Evolutionary conservation across 2,329 filamentous ascomycete species (phyloP).

Genomic region (Colletotrichum karsti): DNA sequence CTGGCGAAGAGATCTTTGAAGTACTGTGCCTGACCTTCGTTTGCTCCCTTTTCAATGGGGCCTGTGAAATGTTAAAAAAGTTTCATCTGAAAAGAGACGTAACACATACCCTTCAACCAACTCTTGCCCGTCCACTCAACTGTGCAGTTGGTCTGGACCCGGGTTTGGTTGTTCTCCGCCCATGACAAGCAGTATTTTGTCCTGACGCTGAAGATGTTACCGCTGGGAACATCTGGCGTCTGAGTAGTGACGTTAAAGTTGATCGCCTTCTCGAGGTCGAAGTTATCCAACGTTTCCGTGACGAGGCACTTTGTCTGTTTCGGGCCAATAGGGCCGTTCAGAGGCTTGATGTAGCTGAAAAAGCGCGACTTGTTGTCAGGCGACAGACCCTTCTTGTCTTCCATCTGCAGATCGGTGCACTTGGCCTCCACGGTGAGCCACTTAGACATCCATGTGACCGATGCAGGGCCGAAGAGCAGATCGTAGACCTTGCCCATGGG

Average conservation of each 20-base stretch:
- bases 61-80: constrained; percentile 60
- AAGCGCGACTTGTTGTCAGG: constrained; percentile 78
- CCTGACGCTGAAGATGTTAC: constrained; percentile 90
- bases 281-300: constrained; percentile 81
- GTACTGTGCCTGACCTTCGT: constrained; percentile 86
- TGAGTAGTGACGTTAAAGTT: constrained; percentile 85
- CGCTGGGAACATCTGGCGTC: constrained; percentile 94
- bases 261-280: constrained; percentile 89
- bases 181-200: constrained; percentile 95
- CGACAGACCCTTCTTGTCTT: constrained; percentile 82
- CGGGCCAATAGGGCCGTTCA: constrained; percentile 85
- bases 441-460: constrained; percentile 82
- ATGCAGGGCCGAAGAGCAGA: constrained; percentile 84
- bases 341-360: constrained; percentile 91
- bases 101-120: constrained; percentile 87
- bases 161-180: constrained; percentile 86
- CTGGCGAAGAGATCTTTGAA: constrained; percentile 81
- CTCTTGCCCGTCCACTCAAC: constrained; percentile 98
- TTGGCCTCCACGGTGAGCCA: constrained; percentile 91
- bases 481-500: constrained; percentile 93
- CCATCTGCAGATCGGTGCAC: constrained; percentile 85
- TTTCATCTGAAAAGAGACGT: neutral
- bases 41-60: constrained; percentile 94
- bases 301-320: constrained; percentile 95
- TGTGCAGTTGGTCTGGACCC: constrained; percentile 85